These are phyloP conservation scores for Mortierella sp. DNA, from an alignment of 371 early-diverging fungal species.

Conservation along the genomic window DNA sequence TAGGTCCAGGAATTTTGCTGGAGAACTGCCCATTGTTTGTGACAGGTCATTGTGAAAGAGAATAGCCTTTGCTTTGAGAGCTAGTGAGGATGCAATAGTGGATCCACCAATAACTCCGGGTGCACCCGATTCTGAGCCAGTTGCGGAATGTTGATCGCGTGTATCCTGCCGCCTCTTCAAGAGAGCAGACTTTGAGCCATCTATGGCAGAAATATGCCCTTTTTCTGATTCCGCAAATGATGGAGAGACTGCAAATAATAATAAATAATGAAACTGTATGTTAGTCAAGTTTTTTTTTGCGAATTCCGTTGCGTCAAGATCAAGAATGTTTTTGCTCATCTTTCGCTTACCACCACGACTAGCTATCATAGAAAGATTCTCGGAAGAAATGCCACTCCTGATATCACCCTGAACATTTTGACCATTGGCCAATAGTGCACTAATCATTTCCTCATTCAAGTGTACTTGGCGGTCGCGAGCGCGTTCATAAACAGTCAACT, in stretches of 20 bases:
- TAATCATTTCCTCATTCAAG: conserved; percentile 25
- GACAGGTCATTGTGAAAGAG: conserved; percentile 53
- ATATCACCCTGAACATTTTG: not conserved
- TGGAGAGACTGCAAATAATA: not conserved
- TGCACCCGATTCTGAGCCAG: conserved; percentile 37
- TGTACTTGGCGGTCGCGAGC: conserved; percentile 43
- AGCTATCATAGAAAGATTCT: not conserved
- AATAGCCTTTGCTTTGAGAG: conserved; percentile 52
- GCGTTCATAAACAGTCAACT: conserved; percentile 62
- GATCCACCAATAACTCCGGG: conserved; percentile 30
- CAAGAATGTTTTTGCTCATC: not conserved
- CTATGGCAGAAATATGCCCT: not conserved
- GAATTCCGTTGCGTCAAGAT: too few relatives aligned
- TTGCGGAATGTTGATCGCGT: conserved; percentile 50
- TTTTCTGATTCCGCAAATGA: not conserved
- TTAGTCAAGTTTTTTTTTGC: not conserved
- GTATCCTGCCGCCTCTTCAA: conserved; percentile 55
- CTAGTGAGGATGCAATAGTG: conserved; percentile 32
- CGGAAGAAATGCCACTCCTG: not conserved
- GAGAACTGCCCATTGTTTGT: conserved; percentile 63
- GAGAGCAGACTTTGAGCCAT: conserved; percentile 34
- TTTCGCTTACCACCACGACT: conserved; percentile 25
- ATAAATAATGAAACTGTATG: not conserved
- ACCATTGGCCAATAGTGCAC: conserved; percentile 14
- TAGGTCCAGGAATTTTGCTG: conserved; percentile 56